Base-by-base conservation (phyloP, 164 flowering plant genomes). In the Saururus chinensis region DNA sequence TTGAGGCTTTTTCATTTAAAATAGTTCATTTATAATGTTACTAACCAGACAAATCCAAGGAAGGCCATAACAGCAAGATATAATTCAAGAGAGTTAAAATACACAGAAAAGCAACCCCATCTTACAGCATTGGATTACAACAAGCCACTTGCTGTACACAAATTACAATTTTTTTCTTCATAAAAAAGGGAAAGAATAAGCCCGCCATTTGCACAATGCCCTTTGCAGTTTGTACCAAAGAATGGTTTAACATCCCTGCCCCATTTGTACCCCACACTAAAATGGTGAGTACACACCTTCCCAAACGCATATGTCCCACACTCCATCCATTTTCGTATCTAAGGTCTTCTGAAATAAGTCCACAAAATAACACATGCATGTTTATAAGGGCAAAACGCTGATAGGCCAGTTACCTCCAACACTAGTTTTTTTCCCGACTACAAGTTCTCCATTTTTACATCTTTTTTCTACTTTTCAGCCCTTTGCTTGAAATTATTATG, bases 71-170 rank as follows among this genome's bases (percentile, higher is more conserved):
- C 23, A 7, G 23, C 35, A 24, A 24, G 19, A 17, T 10, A 14
- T 24, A n/a, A n/a, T 56, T 8, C n/a, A 21, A 30, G 42, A 30
- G 37, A 30, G 37, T 6, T 30, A 30, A 58, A 21, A 37, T 40
- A 58, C 45, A 40, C 7, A 58, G 42, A 58, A 30, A 51, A 51
- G 20, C 26, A 53, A 61, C 48, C 61, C 61, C 19, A 59, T 16
- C 61, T 25, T 51, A 65, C 66, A 62, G 66, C 67, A 59, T 41
- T 63, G 57, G 42, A 64, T 63, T 35, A 53, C 62, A 59, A 51
- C 61, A 51, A 65, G 53, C 59, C 70, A 73, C 71, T 66, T 68
- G 69, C 76, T 76, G 74, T 73, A 76, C 76, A 76, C 53, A 65
- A 72, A 63, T 68, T 75, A 75, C 82, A 76, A 67, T 51, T 64